phyloP scores from a whole-genome alignment of 1,139 yeast species.

The Hansenula lynferdii region DNA sequence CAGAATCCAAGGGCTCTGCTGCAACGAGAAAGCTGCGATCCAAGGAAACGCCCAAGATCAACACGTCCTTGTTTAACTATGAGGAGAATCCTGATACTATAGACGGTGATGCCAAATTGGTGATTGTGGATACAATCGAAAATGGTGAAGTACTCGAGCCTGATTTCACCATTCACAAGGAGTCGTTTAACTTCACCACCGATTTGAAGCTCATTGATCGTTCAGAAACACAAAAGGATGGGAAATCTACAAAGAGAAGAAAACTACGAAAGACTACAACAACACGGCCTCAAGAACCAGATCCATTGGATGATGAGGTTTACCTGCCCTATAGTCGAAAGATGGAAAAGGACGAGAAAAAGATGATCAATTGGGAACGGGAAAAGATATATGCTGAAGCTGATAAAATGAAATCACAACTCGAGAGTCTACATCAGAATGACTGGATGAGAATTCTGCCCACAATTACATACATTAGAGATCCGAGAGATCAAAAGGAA shows the following conservation, averaged over 20 bases:
- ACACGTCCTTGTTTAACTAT: constrained; percentile 20
- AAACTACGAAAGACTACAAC: constrained; percentile 9
- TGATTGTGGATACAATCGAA: constrained; percentile 4
- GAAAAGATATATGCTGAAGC: constrained; percentile 45
- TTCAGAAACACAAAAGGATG: neutral
- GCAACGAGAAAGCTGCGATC: too few relatives aligned
- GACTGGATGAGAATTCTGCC: constrained; percentile 55
- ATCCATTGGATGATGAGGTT: constrained; percentile 41
- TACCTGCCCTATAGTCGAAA: constrained; percentile 50
- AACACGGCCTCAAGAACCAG: constrained; percentile 19
- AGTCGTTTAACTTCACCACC: constrained; percentile 3
- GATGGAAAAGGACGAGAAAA: constrained; percentile 64
- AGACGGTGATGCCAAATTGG: constrained; percentile 10
- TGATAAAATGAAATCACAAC: constrained; percentile 43
- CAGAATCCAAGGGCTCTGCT: too few relatives aligned
- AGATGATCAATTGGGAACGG: constrained; percentile 56
- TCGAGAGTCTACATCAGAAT: constrained; percentile 39
- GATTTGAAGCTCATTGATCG: constrained; percentile 5
- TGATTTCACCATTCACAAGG: constrained; percentile 5
- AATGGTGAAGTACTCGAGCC: constrained; percentile 2
- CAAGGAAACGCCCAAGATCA: constrained; percentile 12
- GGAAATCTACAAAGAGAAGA: constrained; percentile 1
- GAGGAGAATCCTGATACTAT: constrained; percentile 17
- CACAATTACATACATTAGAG: constrained; percentile 47
- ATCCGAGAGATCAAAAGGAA: constrained; percentile 43